phyloP scores from a whole-genome alignment of 2,329 filamentous ascomycete genomes.

The Aspergillus sp. region DNA sequence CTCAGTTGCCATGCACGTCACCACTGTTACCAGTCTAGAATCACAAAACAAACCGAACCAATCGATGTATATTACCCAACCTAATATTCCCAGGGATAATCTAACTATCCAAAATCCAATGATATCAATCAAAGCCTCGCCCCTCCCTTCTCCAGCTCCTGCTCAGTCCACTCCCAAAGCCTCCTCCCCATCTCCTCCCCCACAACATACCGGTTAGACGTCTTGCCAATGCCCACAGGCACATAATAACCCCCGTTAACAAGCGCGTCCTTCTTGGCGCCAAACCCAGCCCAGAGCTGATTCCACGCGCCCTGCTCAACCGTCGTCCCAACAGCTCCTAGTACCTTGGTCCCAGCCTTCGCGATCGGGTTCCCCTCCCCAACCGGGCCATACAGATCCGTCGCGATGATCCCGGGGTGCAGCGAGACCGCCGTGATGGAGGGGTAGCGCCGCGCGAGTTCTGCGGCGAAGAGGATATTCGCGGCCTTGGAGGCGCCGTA shows the following conservation, averaged over 20 bases:
- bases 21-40: background rate
- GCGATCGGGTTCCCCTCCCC: conserved; percentile 8
- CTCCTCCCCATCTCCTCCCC: conserved; percentile 26
- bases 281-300: conserved; percentile 31
- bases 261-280: conserved; percentile 24
- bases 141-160: conserved; percentile 20
- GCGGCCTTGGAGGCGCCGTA: conserved; percentile 50
- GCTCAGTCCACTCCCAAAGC: conserved; percentile 38
- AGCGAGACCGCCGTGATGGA: conserved; percentile 41
- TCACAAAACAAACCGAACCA: background rate
- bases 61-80: too few relatives aligned
- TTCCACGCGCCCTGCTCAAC: conserved; percentile 24
- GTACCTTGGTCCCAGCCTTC: conserved; percentile 10
- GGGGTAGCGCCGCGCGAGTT: conserved; percentile 40
- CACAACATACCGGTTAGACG: conserved; percentile 24
- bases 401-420: conserved; percentile 47
- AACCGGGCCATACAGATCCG: conserved; percentile 28
- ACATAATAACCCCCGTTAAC: conserved; percentile 31
- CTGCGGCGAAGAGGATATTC: conserved; percentile 46
- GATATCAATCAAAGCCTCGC: background rate
- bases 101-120: background rate
- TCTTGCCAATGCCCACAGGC: conserved; percentile 28
- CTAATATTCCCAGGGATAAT: too few relatives aligned
- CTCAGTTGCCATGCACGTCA: background rate
- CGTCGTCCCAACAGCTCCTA: conserved; percentile 21